Percentiles rank a stretch among this genome's conserved stretches.
Evolutionary conservation across 2,329 filamentous ascomycete species (phyloP).

Genomic region (Ophioceras dolichostomum): DNA sequence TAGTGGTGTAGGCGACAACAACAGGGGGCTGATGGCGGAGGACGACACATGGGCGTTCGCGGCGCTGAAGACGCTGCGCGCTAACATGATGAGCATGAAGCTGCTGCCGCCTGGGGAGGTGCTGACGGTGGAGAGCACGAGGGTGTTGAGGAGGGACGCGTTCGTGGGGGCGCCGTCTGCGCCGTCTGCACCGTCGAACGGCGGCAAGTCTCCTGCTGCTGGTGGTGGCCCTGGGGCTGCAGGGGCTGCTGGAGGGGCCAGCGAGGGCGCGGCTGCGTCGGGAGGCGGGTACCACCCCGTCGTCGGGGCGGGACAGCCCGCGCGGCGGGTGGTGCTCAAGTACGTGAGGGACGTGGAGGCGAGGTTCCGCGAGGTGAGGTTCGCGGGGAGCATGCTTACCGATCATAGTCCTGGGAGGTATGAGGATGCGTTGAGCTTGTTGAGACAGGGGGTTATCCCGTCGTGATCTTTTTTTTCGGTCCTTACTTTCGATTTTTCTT

Average conservation of each 20-base stretch:
- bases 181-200: no score
- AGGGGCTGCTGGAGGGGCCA: background rate
- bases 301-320: slow-evolving; percentile 40
- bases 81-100: slow-evolving; percentile 56
- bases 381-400: slow-evolving; percentile 61
- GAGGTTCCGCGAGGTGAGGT: slow-evolving; percentile 57
- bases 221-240: background rate
- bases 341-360: slow-evolving; percentile 61
- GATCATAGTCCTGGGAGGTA: slow-evolving; percentile 68
- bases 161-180: slow-evolving; percentile 35
- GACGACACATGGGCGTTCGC: slow-evolving; percentile 60
- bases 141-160: slow-evolving; percentile 54
- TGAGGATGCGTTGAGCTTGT: slow-evolving; percentile 52
- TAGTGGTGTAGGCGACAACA: background rate
- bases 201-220: no score
- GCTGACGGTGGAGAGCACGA: slow-evolving; percentile 57
- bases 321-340: slow-evolving; percentile 55
- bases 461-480: no score
- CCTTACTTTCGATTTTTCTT: no score
- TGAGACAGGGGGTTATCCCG: slow-evolving; percentile 32
- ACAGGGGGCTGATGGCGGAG: slow-evolving; percentile 23
- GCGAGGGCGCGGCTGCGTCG: background rate
- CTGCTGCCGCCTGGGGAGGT: slow-evolving; percentile 67
- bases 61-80: slow-evolving; percentile 52
- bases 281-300: background rate